These are phyloP conservation scores for Metarhizium anisopliae DNA, from an alignment of 2,329 filamentous ascomycete genomes.

Conservation along the genomic window DNA sequence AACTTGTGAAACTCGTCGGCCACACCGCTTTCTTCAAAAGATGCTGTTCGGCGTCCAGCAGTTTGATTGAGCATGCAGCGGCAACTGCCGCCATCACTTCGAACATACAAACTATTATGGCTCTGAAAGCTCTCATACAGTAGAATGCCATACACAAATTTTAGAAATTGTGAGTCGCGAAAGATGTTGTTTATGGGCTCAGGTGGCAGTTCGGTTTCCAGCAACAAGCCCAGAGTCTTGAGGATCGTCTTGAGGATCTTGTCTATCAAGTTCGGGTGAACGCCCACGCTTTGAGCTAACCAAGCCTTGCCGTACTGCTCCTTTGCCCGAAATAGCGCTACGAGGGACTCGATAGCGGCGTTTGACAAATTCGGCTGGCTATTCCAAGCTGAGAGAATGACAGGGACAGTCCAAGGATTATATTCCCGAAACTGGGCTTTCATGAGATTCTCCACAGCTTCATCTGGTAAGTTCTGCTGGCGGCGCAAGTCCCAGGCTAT, in stretches of 20 bases:
- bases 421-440: too few relatives aligned
- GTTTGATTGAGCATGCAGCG: neutral
- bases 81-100: neutral
- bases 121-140: neutral
- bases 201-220: neutral
- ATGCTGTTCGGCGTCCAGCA: neutral
- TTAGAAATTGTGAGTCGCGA: neutral
- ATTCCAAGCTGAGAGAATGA: too few relatives aligned
- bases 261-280: neutral
- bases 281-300: too few relatives aligned
- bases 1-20: neutral
- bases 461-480: neutral
- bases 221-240: neutral
- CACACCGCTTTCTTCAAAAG: neutral
- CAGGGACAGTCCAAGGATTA: too few relatives aligned
- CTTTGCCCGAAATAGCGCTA: too few relatives aligned
- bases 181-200: neutral
- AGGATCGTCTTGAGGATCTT: neutral
- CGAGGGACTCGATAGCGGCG: too few relatives aligned
- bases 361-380: too few relatives aligned
- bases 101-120: neutral
- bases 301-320: accelerated
- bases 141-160: neutral
- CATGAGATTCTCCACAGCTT: too few relatives aligned
- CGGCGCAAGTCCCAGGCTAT: too few relatives aligned